Evolutionary conservation across 495 filamentous ascomycete genomes (phyloP), one percentile per base, ranked within the genome.

Genomic region (Hypoxylon subgilvum): DNA sequence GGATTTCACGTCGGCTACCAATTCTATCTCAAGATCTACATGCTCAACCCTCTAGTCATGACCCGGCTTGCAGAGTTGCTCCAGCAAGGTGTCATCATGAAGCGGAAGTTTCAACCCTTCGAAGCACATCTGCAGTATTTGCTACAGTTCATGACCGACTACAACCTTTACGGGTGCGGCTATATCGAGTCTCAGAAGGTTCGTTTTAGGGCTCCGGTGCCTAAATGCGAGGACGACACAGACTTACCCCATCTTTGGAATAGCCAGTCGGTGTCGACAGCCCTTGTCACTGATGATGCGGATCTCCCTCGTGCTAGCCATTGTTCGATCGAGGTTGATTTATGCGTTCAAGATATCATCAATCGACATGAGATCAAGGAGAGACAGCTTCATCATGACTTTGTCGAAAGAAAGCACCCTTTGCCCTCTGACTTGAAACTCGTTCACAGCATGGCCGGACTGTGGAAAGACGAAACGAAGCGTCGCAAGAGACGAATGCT

Each of bases 91-190:
- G 85, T 86, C 9, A 83, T 98, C 38, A 83, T 97, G 84, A 87
- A 88, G 64, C 84, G 79, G 38, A 76, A 82, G 7, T 85, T 97
- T 27, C 94, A 98, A 63, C 92, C 94, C 2, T 94, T 92, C 68
- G 94, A 98, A 72, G 91, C 88, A 40, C 95, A 97, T 71, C 70
- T 97, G 34, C 88, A 95, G 70, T 97, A 88, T 72, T 72, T 96
- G 6, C 81, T 92, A 1, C 95, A 97, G 75, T 97, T 95, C 84
- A 96, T 97, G 93, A 88, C 87, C 60, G 95, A 98, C 68, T 97
- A 91, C 79, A 97, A 96, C 61, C 78, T 98, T 61, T 96, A 93
- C 67, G 94, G 94, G 8, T 98, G 94, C 68, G 86, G 82, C 22
- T 96, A 90, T 66, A 86, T 98, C 69, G 74, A 80, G 30, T 69